Percentiles rank a stretch among this genome's conserved stretches.
These are phyloP conservation scores for Linum lewisii DNA, from an alignment of 345 rosid species.

Conservation along the genomic window DNA sequence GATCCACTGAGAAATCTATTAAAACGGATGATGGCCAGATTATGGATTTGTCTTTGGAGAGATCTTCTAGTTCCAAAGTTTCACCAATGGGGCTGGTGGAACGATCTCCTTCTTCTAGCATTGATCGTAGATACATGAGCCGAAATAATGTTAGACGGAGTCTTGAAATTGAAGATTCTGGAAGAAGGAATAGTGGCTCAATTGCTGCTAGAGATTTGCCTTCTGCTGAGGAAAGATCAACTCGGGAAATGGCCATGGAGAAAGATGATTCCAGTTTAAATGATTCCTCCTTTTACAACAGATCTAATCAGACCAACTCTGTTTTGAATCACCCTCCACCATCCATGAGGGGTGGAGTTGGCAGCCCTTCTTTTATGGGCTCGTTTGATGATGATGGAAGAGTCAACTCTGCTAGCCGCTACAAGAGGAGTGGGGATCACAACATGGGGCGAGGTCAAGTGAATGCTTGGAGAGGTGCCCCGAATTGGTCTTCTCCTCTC, in stretches of 20 bases:
- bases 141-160: slow-evolving; percentile 50
- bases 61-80: slow-evolving; percentile 63
- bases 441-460: slow-evolving; percentile 70
- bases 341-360: slow-evolving; percentile 49
- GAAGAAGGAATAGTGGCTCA: slow-evolving; percentile 46
- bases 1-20: slow-evolving; percentile 40
- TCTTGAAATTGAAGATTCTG: slow-evolving; percentile 65
- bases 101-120: slow-evolving; percentile 72
- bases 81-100: slow-evolving; percentile 57
- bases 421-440: slow-evolving; percentile 57
- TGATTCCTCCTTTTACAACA: slow-evolving; percentile 50
- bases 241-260: slow-evolving; percentile 40
- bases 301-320: slow-evolving; percentile 43
- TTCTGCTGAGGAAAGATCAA: slow-evolving; percentile 42
- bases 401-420: slow-evolving; percentile 34
- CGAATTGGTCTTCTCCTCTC: slow-evolving; percentile 68
- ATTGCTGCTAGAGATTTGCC: slow-evolving; percentile 45
- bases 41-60: slow-evolving; percentile 56
- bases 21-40: slow-evolving; percentile 58
- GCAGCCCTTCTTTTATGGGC: slow-evolving; percentile 58
- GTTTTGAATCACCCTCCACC: slow-evolving; percentile 48
- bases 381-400: slow-evolving; percentile 65
- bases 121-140: slow-evolving; percentile 57
- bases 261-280: slow-evolving; percentile 57
- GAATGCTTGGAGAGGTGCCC: slow-evolving; percentile 81